phyloP scores from a whole-genome alignment of 345 rosid species.

The Sonneratia caseolaris region DNA sequence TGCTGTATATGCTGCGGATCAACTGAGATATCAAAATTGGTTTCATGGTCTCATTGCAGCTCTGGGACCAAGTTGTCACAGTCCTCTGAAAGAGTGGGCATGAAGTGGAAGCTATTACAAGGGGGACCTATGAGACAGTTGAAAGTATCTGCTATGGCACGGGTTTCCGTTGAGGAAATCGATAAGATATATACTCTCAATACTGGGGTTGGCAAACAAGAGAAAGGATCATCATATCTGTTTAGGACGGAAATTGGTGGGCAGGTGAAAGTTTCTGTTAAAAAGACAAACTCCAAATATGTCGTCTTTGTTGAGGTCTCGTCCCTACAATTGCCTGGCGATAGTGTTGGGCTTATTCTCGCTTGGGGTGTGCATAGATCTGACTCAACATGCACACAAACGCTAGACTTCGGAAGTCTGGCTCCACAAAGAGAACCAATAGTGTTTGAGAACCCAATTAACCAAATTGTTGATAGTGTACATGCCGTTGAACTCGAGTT shows the following conservation, averaged over 20 bases:
- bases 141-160: slow-evolving; percentile 36
- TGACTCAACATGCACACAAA: slow-evolving; percentile 46
- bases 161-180: slow-evolving; percentile 32
- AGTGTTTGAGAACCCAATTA: slow-evolving; percentile 38
- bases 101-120: slow-evolving; percentile 17
- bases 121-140: slow-evolving; percentile 20
- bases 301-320: slow-evolving; percentile 52
- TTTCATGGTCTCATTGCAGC: slow-evolving; percentile 14
- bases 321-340: slow-evolving; percentile 27
- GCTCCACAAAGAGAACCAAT: slow-evolving; percentile 29
- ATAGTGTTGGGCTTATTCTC: slow-evolving; percentile 32
- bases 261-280: slow-evolving; percentile 50
- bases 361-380: slow-evolving; percentile 65
- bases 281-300: slow-evolving; percentile 41
- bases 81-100: slow-evolving; percentile 16
- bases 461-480: slow-evolving; percentile 27
- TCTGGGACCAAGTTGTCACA: slow-evolving; percentile 16
- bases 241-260: slow-evolving; percentile 72
- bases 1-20: slow-evolving; percentile 25
- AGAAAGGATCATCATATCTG: slow-evolving; percentile 38
- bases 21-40: slow-evolving; percentile 23
- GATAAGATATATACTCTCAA: slow-evolving; percentile 25
- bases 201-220: slow-evolving; percentile 25
- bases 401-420: slow-evolving; percentile 30
- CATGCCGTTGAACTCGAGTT: slow-evolving; percentile 55